phyloP scores from a whole-genome alignment of 257 asterid genomes.

The Catharanthus roseus region DNA sequence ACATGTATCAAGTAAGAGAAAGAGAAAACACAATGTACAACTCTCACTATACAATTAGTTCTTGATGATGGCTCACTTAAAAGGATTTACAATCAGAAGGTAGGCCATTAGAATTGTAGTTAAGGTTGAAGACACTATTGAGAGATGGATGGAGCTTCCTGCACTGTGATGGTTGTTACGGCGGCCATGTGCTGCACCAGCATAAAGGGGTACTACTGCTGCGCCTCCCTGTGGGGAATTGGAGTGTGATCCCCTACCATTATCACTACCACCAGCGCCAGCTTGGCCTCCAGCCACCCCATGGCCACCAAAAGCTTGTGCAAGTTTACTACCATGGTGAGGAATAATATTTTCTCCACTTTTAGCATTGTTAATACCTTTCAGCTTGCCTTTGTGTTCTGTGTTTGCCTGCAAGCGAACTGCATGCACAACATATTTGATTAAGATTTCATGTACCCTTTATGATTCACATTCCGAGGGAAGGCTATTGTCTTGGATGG shows the following conservation, averaged over 20 bases:
- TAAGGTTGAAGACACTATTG: constrained; percentile 8
- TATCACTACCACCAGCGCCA: constrained; percentile 11
- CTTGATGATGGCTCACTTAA: neutral
- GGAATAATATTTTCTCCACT: neutral
- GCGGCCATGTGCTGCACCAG: constrained; percentile 22
- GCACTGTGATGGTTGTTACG: constrained; percentile 27
- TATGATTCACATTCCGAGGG: neutral
- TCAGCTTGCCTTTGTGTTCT: neutral
- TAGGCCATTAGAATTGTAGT: constrained; percentile 19
- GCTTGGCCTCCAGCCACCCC: constrained; percentile 19
- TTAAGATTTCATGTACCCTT: neutral
- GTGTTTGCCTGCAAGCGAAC: constrained; percentile 10
- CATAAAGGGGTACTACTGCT: constrained; percentile 29
- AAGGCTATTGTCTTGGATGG: neutral
- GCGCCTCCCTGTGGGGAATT: constrained; percentile 35
- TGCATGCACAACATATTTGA: neutral
- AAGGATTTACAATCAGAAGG: constrained; percentile 6
- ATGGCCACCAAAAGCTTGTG: constrained; percentile 12
- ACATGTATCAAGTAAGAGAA: neutral
- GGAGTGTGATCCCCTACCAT: constrained; percentile 17
- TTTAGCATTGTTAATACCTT: neutral
- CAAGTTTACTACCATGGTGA: constrained; percentile 11
- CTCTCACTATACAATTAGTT: neutral
- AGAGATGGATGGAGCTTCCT: constrained; percentile 15
- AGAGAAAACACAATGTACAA: neutral